Evolutionary conservation across 495 filamentous ascomycete genomes (phyloP), one percentile per base, ranked within the genome.

Genomic region (Oidiodendron maius): DNA sequence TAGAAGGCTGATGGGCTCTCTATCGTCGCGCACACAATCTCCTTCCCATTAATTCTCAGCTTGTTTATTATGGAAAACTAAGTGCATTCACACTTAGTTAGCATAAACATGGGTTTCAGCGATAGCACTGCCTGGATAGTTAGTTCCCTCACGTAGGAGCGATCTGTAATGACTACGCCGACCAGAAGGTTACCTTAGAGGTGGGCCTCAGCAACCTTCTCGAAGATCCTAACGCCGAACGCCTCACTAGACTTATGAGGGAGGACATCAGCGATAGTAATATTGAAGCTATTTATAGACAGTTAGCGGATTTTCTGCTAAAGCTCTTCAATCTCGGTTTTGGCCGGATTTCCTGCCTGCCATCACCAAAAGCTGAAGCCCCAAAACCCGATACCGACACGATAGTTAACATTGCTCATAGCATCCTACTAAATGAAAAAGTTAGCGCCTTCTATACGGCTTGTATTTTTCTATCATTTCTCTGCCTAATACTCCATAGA

Each of bases 111-210:
- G 38, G 41, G 60, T 13, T 70, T 70, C 39, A 46, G 50, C 32
- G 58, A 70, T 44, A 50, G 48, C 36, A 64, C 56, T 23, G 48
- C 56, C 35, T 67, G 60, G 64, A 57, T 70, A 44, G 53, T 71
- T 44, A 61, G 66, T 47, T 71, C 47, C 64, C 68, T 57, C 61
- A 62, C 10, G 53, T 55, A 23, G 61, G 62, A n/a, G 67, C 26
- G 39, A 50, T 65, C 54, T 59, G 43, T 46, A 50, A 51, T 16
- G 48, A 58, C n/a, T 59, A 62, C 24, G 30, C 51, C 37, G 43
- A 70, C 26, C 66, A 73, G 46, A 72, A 73, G 45, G 61, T 73
- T 44, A 47, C 61, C 8, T 71, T 68, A 54, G 71, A 71, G 25
- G 56, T 50, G 35, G 52, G 47, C 51, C 45, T 65, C 65, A 44